Base-by-base conservation (phyloP, 257 asterid genomes). In the Nicotiana tomentosiformis region DNA sequence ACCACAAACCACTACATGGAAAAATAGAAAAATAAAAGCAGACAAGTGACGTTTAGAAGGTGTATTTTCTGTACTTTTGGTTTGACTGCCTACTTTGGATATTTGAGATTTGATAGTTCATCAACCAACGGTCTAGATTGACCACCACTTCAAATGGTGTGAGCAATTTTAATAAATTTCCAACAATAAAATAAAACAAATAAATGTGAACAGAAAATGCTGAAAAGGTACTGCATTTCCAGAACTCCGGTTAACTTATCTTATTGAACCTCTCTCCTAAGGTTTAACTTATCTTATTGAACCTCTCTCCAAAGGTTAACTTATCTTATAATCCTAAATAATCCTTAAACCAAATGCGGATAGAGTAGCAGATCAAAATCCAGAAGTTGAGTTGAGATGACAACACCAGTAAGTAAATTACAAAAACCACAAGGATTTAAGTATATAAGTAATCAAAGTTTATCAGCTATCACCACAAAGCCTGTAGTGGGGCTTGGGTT, bases 401-500 rank as follows among this genome's bases (percentile, higher is more conserved):
- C 66, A 10, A 26, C 33, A 39, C 58, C 77, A 69, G 35, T 20
- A 72, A 72, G 61, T 23, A 43, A 20, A 70, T 12, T 72, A n/a
- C 62, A 76, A 16, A 51, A 76, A 51, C 80, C 20, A 46, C 7
- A 20, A 72, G 4, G 39, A 20, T 23, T 72, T 72, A 72, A 46
- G 79, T 14, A 43, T 1, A 76, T 26, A 49, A 76, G 16, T 76
- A 43, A 51, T 76, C 64, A 51, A 76, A 49, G 64, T 51, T 76
- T 61, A 29, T 76, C 23, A 51, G 64, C 80, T 51, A 76, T 26
- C 80, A 76, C 64, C 80, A 76, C 80, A 51, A 29, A 76, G 80
- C 80, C 46, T 76, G 64, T 9, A 76, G 10, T 43, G 46, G 80
- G 26, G 80, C 64, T 15, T 76, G 80, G 64, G 80, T 76, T 76